phyloP scores from a whole-genome alignment of 2,329 filamentous ascomycete species.

The Colletotrichum sp. region DNA sequence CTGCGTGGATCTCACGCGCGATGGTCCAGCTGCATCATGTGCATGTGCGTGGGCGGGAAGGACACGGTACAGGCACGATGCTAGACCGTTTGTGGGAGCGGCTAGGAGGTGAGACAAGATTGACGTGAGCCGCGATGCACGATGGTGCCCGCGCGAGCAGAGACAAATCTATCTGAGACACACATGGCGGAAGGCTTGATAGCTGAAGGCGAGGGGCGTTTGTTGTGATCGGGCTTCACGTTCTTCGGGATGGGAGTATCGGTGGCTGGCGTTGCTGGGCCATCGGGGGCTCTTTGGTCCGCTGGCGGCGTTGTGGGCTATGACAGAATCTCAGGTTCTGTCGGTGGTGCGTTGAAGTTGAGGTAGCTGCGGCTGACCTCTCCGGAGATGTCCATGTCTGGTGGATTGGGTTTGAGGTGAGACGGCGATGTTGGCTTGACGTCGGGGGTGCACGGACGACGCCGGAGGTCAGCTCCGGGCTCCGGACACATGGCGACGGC shows the following conservation, averaged over 20 bases:
- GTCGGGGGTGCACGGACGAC: not conserved
- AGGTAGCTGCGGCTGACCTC: not conserved
- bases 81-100: not conserved
- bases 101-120: not conserved
- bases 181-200: not conserved
- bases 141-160: not conserved
- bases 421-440: not conserved
- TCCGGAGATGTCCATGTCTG: not conserved
- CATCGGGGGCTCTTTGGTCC: not conserved
- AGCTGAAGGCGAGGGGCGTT: not conserved
- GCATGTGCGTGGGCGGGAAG: not conserved
- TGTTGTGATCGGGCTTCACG: not conserved
- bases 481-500: not conserved
- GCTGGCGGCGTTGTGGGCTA: not conserved
- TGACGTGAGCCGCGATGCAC: not conserved
- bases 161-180: not conserved
- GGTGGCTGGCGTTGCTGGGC: not conserved
- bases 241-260: not conserved
- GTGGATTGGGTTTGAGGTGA: not conserved
- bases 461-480: not conserved
- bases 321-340: not conserved
- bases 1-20: not conserved
- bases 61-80: not conserved
- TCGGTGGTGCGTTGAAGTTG: not conserved
- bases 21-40: not conserved